These are phyloP conservation scores for Emergomyces pasteurianus DNA, from an alignment of 2,329 filamentous ascomycete genomes.

Conservation along the genomic window DNA sequence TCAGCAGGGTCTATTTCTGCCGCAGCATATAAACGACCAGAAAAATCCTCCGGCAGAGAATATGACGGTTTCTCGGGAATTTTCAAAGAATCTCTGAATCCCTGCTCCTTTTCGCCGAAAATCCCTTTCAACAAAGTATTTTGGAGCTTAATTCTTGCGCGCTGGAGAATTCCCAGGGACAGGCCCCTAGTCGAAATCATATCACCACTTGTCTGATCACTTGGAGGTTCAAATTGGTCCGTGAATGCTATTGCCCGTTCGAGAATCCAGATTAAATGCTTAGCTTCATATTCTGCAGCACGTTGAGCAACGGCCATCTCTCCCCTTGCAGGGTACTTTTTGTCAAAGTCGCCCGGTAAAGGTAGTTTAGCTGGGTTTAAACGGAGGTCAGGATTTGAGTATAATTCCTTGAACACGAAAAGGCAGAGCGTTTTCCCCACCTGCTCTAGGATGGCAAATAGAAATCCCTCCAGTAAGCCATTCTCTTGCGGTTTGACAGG, in stretches of 20 bases:
- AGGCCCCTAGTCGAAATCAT: not conserved
- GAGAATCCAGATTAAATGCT: slow-evolving; percentile 25
- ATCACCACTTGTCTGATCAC: not conserved
- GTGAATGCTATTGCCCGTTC: slow-evolving; percentile 20
- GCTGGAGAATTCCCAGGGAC: not conserved
- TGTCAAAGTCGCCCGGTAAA: slow-evolving; percentile 21
- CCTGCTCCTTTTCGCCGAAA: slow-evolving; percentile 25
- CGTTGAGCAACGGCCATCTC: slow-evolving; percentile 13
- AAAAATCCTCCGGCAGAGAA: not conserved
- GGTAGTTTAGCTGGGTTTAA: slow-evolving; percentile 16
- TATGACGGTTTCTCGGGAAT: slow-evolving; percentile 11
- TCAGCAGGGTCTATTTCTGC: slow-evolving; percentile 33
- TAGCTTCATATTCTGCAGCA: slow-evolving; percentile 23
- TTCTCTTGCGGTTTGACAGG: slow-evolving; percentile 16
- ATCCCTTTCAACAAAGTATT: slow-evolving; percentile 31
- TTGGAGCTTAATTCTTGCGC: slow-evolving; percentile 24
- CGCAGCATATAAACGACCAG: not conserved
- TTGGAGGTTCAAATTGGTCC: slow-evolving; percentile 4
- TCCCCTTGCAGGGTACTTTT: slow-evolving; percentile 12
- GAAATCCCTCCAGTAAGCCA: slow-evolving; percentile 30
- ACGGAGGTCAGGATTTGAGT: slow-evolving; percentile 16
- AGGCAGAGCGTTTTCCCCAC: slow-evolving; percentile 30
- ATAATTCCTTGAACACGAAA: slow-evolving; percentile 27
- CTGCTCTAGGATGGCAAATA: slow-evolving; percentile 27
- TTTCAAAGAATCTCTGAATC: slow-evolving; percentile 20